These are phyloP conservation scores for Myxozyma melibiosi DNA, from an alignment of 805 yeast genomes.

Conservation along the genomic window DNA sequence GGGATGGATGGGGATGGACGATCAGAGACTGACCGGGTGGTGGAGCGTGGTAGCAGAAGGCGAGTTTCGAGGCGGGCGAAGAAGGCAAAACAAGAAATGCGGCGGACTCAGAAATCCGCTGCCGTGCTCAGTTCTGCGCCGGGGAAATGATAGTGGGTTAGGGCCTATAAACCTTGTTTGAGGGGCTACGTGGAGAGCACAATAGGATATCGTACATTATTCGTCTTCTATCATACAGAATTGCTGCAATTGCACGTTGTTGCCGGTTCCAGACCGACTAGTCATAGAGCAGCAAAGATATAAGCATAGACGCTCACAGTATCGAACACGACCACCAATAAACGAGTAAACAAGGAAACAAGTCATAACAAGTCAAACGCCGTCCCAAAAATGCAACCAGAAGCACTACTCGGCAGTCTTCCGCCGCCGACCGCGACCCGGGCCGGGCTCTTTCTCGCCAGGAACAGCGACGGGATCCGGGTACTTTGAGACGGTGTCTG, in stretches of 20 bases:
- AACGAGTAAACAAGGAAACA: too few relatives aligned
- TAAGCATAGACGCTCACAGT: not conserved
- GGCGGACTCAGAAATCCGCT: not conserved
- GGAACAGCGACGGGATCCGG: slow-evolving; percentile 47
- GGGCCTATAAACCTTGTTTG: slow-evolving; percentile 8
- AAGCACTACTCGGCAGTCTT: slow-evolving; percentile 10
- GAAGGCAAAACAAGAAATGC: slow-evolving; percentile 2
- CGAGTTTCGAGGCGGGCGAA: slow-evolving; percentile 1
- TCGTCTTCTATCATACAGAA: not conserved
- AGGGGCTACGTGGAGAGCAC: not conserved
- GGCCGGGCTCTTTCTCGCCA: slow-evolving; percentile 10
- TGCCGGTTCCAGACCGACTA: not conserved
- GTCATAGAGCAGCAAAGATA: not conserved
- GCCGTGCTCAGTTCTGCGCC: slow-evolving; percentile 8
- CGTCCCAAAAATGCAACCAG: not conserved
- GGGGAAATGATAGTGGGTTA: slow-evolving; percentile 1
- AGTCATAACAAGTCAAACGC: not conserved
- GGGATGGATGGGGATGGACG: not conserved
- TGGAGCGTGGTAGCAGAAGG: not conserved
- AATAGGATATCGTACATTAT: not conserved
- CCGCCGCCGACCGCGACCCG: slow-evolving; percentile 28
- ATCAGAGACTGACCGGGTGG: slow-evolving; percentile 3
- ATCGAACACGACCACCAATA: slow-evolving; percentile 1
- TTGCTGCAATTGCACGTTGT: too few relatives aligned
- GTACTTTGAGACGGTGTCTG: slow-evolving; percentile 69